Conservation (phyloP, 2,329 filamentous ascomycete genomes). For the Ampelomyces quisqualis region DNA sequence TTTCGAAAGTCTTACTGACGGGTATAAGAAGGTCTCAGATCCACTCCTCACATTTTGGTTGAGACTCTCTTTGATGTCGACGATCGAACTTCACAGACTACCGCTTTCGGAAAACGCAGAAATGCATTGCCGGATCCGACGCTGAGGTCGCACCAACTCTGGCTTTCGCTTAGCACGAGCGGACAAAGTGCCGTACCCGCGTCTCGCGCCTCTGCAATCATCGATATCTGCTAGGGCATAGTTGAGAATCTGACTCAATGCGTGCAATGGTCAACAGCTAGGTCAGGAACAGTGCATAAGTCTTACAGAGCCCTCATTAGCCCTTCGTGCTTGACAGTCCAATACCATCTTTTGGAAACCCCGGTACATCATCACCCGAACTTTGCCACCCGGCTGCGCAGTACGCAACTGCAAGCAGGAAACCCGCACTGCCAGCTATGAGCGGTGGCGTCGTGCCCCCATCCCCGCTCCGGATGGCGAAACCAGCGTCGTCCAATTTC, state of each 20-base stretch:
- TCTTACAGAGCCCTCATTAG: constrained; percentile 19
- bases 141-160: background rate
- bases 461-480: constrained; percentile 56
- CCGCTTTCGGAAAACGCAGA: constrained; percentile 5
- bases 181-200: background rate
- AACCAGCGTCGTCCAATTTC: constrained; percentile 54
- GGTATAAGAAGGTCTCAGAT: constrained; percentile 1
- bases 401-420: constrained; percentile 55
- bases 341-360: constrained; percentile 25
- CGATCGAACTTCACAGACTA: constrained; percentile 4
- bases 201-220: background rate
- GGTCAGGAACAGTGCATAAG: background rate
- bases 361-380: constrained; percentile 34
- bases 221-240: background rate
- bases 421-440: constrained; percentile 54
- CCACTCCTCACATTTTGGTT: background rate
- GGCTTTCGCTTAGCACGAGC: background rate
- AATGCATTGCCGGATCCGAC: background rate
- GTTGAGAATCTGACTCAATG: background rate
- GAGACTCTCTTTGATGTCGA: background rate
- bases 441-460: constrained; percentile 58
- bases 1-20: background rate
- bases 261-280: background rate
- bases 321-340: constrained; percentile 26
- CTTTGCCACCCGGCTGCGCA: constrained; percentile 58